Evolutionary conservation across 2,329 filamentous ascomycete genomes (phyloP).

Genomic region (Lasiodiplodia gonubiensis): DNA sequence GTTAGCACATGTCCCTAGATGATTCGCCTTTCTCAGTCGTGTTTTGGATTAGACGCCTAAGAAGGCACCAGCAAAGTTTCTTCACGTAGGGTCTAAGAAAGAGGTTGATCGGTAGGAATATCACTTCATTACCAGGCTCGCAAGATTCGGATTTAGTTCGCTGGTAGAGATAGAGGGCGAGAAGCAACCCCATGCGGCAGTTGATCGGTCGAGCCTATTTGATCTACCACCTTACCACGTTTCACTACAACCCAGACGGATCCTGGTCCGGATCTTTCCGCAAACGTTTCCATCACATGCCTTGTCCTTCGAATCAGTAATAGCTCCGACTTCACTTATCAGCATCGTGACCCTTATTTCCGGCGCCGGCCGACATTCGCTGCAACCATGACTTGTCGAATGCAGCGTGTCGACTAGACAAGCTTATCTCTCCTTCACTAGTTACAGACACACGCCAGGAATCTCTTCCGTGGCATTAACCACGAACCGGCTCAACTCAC

Average conservation of each 20-base stretch:
- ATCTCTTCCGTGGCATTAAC: conserved; percentile 43
- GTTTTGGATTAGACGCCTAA: neutral
- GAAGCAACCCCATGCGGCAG: neutral
- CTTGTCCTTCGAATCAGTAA: neutral
- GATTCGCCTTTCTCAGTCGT: neutral
- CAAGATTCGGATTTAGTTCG: conserved; percentile 5
- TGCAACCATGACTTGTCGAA: neutral
- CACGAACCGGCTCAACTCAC: conserved; percentile 48
- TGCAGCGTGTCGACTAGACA: neutral
- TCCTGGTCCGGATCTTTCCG: neutral
- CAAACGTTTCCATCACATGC: neutral
- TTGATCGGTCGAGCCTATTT: neutral
- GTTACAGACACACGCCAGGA: conserved; percentile 39
- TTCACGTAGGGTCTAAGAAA: neutral
- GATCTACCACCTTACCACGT: neutral
- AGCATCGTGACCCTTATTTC: neutral
- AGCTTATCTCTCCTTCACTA: neutral
- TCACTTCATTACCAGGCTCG: too few species aligned
- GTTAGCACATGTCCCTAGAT: too few species aligned
- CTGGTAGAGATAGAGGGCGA: neutral
- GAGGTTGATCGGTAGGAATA: neutral
- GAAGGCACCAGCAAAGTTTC: neutral
- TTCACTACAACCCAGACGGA: neutral
- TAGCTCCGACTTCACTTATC: neutral
- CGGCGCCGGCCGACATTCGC: neutral